Percentiles rank a stretch among this genome's conserved stretches.
These are phyloP conservation scores for Dioscorea dumetorum DNA, from an alignment of 106 monocot genomes.

Conservation along the genomic window DNA sequence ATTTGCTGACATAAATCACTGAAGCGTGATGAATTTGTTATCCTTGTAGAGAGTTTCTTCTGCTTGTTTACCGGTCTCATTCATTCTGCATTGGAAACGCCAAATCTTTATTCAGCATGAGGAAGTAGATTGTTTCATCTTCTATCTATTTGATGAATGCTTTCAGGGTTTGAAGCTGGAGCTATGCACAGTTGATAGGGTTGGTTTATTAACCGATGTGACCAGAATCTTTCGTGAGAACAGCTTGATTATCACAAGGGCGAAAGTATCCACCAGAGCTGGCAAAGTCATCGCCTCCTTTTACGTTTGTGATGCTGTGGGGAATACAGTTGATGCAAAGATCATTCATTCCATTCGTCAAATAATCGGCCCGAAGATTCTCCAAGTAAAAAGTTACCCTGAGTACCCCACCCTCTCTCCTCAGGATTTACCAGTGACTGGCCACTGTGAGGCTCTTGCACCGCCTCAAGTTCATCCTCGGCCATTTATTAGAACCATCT, in stretches of 20 bases:
- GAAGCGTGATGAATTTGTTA: background rate
- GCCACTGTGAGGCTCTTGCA: too few relatives aligned
- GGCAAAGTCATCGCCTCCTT: slow-evolving; percentile 25
- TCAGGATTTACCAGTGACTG: slow-evolving; percentile 6
- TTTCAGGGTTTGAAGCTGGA: slow-evolving; percentile 36
- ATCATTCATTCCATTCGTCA: slow-evolving; percentile 16
- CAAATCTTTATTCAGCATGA: too few relatives aligned
- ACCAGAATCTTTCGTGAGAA: slow-evolving; percentile 36
- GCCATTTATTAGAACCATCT: too few relatives aligned
- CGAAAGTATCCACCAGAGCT: slow-evolving; percentile 20
- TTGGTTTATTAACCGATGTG: slow-evolving; percentile 21
- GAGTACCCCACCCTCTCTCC: background rate
- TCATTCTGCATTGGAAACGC: too few relatives aligned
- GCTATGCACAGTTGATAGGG: slow-evolving; percentile 18
- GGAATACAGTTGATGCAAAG: slow-evolving; percentile 19
- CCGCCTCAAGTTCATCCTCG: too few relatives aligned
- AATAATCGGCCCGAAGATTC: slow-evolving; percentile 13
- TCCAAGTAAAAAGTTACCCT: slow-evolving; percentile 8
- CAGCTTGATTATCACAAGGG: slow-evolving; percentile 23
- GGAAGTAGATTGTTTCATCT: too few relatives aligned
- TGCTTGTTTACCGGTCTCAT: too few relatives aligned
- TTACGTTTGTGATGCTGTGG: slow-evolving; percentile 21
- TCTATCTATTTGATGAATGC: too few relatives aligned
- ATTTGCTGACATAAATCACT: too few relatives aligned
- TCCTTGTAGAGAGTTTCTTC: too few relatives aligned